A percentile compares a stretch with the other conserved stretches of the same genome.
phyloP scores from a whole-genome alignment of 768 basidiomycete species.

The Lanmaoa rubissima region DNA sequence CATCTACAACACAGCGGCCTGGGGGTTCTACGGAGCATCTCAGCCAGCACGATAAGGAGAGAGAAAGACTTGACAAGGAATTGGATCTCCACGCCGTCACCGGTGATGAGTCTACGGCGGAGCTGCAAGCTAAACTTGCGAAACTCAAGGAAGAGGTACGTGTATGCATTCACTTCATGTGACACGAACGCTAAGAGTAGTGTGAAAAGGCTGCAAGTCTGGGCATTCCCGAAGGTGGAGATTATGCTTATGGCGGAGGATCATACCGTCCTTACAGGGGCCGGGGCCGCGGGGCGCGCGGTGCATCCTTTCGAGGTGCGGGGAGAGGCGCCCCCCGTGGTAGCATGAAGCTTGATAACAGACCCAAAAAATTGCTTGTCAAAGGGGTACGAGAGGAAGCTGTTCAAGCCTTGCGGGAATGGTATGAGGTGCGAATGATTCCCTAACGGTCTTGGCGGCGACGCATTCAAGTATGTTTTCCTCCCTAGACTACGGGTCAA shows the following conservation, averaged over 20 bases:
- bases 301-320: slow-evolving; percentile 59
- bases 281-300: slow-evolving; percentile 54
- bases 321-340: slow-evolving; percentile 65
- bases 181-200: slow-evolving; percentile 5
- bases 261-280: slow-evolving; percentile 68
- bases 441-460: not conserved
- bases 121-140: slow-evolving; percentile 70
- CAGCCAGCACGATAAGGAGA: slow-evolving; percentile 54
- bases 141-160: slow-evolving; percentile 77
- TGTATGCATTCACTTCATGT: slow-evolving; percentile 7
- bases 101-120: slow-evolving; percentile 56
- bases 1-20: slow-evolving; percentile 24
- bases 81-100: slow-evolving; percentile 59
- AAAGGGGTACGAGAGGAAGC: slow-evolving; percentile 61
- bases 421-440: slow-evolving; percentile 66
- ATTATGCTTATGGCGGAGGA: slow-evolving; percentile 34
- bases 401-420: slow-evolving; percentile 65
- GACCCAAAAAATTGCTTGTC: slow-evolving; percentile 76
- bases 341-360: slow-evolving; percentile 89
- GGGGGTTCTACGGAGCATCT: slow-evolving; percentile 27
- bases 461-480: slow-evolving; percentile 6
- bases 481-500: slow-evolving; percentile 59
- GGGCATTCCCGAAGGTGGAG: slow-evolving; percentile 56
- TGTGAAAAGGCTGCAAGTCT: slow-evolving; percentile 64
- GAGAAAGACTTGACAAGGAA: slow-evolving; percentile 76